These are phyloP conservation scores for Coffea humblotiana DNA, from an alignment of 305 asterid genomes.

Conservation along the genomic window DNA sequence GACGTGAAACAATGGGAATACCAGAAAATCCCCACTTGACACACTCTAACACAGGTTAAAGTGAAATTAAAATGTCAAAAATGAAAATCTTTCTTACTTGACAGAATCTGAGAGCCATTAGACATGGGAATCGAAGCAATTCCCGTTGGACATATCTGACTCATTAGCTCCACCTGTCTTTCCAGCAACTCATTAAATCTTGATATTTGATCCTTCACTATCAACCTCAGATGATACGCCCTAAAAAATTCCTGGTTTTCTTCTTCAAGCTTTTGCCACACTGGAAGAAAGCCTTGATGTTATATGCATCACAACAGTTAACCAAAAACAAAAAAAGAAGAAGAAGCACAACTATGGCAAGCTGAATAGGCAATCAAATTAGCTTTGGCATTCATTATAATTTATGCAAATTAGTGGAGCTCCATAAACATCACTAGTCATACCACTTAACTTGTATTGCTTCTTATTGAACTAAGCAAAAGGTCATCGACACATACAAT, in stretches of 20 bases:
- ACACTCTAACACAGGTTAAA: constrained; percentile 1
- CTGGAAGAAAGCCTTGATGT: constrained; percentile 39
- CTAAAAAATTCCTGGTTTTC: constrained; percentile 56
- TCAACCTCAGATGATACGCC: constrained; percentile 42
- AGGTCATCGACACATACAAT: not conserved
- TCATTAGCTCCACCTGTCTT: constrained; percentile 44
- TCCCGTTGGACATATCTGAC: constrained; percentile 32
- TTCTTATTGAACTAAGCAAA: not conserved
- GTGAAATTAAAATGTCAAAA: not conserved
- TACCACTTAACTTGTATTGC: not conserved
- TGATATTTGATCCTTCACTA: constrained; percentile 49
- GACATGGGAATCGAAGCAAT: constrained; percentile 26
- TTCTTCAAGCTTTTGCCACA: constrained; percentile 63
- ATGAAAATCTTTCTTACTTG: constrained; percentile 35
- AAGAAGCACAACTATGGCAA: not conserved
- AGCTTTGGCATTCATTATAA: not conserved
- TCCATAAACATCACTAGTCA: constrained; percentile 1
- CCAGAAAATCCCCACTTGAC: not conserved
- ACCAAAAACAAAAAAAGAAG: not conserved
- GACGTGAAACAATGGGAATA: not conserved
- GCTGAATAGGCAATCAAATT: constrained; percentile 3
- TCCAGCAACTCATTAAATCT: constrained; percentile 53
- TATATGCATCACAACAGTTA: constrained; percentile 15
- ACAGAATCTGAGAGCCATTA: constrained; percentile 38
- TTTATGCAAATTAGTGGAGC: not conserved